Percentiles rank a stretch among this genome's conserved stretches.
Evolutionary conservation across 768 basidiomycete species (phyloP).

Genomic region (Suillus hirtellus): DNA sequence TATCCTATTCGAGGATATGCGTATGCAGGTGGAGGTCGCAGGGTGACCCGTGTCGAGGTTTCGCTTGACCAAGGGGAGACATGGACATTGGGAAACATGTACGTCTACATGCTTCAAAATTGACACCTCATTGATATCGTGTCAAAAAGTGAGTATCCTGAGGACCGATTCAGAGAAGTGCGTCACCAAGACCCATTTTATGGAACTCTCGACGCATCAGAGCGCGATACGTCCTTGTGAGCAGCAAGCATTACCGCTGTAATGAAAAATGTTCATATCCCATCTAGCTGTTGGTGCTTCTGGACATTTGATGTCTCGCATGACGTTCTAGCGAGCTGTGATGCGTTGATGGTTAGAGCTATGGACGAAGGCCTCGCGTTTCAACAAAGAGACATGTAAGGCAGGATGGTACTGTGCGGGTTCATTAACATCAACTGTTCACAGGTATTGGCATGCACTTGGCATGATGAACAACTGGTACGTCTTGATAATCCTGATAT

Average conservation of each 20-base stretch:
- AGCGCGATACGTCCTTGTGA: constrained; percentile 50
- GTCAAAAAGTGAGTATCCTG: constrained; percentile 41
- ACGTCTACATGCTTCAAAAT: constrained; percentile 6
- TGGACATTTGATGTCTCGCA: constrained; percentile 47
- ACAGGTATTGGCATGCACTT: constrained; percentile 50
- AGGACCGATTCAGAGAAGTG: constrained; percentile 48
- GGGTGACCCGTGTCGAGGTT: constrained; percentile 58
- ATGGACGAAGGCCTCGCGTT: constrained; percentile 54
- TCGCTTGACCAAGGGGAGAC: constrained; percentile 52
- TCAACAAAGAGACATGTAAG: constrained; percentile 56
- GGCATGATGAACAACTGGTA: constrained; percentile 60
- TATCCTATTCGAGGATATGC: constrained; percentile 59
- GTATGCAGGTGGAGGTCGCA: constrained; percentile 60
- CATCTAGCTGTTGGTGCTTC: constrained; percentile 55
- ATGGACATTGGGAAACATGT: constrained; percentile 49
- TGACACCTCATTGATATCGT: not conserved
- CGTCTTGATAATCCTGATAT: constrained; percentile 7
- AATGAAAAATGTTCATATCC: not conserved
- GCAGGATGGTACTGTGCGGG: not conserved
- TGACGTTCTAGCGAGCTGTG: constrained; percentile 33
- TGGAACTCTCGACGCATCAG: constrained; percentile 49
- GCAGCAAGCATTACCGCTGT: constrained; percentile 6
- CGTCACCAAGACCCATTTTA: constrained; percentile 42
- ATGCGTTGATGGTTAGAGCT: constrained; percentile 47
- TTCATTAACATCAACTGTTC: constrained; percentile 12